Conservation (phyloP, 2,329 filamentous ascomycete species). For the Chaetomiaceae sp. region DNA sequence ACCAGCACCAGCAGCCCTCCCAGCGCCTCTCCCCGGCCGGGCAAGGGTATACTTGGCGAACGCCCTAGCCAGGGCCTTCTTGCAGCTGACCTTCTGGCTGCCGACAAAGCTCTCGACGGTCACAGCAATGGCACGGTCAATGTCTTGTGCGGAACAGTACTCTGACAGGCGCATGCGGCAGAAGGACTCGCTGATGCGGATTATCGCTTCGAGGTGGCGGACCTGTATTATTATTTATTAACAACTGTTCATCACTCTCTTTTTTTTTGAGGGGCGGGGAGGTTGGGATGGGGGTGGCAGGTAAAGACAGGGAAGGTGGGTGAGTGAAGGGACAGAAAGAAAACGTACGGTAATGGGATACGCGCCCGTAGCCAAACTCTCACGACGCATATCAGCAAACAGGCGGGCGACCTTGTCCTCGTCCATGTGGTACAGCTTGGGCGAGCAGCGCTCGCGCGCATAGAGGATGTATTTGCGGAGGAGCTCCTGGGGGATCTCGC, state of each 20-base stretch:
- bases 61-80: slow-evolving; percentile 87
- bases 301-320: too few species aligned
- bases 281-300: too few species aligned
- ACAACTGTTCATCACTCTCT: too few species aligned
- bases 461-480: slow-evolving; percentile 96
- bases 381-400: slow-evolving; percentile 93
- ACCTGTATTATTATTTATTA: slow-evolving; percentile 50
- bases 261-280: background rate
- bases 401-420: slow-evolving; percentile 93
- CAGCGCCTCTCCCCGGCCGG: slow-evolving; percentile 36
- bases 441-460: slow-evolving; percentile 79
- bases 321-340: background rate
- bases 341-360: slow-evolving; percentile 91
- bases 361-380: slow-evolving; percentile 87
- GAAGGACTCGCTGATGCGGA: slow-evolving; percentile 90
- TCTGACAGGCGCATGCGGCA: slow-evolving; percentile 98
- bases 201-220: slow-evolving; percentile 95
- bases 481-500: slow-evolving; percentile 84
- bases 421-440: slow-evolving; percentile 95
- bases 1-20: background rate
- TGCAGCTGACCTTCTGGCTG: slow-evolving; percentile 94
- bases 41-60: slow-evolving; percentile 88
- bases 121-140: slow-evolving; percentile 94
- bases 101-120: slow-evolving; percentile 95
- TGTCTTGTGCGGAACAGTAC: slow-evolving; percentile 84